Base-by-base conservation (phyloP, 352 stramenopile species). In the Phytophthora agathidicida region DNA sequence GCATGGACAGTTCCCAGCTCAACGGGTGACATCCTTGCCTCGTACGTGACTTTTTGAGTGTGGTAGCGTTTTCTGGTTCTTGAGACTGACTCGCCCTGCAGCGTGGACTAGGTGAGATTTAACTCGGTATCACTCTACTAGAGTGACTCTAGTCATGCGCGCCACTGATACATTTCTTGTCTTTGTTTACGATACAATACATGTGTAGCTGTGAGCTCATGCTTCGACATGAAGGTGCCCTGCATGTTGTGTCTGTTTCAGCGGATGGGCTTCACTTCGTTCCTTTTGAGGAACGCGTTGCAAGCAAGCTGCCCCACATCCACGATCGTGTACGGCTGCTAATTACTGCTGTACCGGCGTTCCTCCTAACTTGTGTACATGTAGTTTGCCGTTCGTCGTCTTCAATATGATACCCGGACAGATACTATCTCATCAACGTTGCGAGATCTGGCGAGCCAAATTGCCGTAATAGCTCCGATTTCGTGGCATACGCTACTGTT, bases 351-450 rank as follows among this genome's bases (percentile, higher is more conserved):
- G 3, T 31, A 3, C 10, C 9, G 7, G 14, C 7, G 5, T 44
- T 17, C 13, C 1, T 37, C 20, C 22, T 41, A 30, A 27, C 24
- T 31, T 19, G 14, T 13, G n/a, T 28, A n/a, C n/a, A n/a, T n/a
- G 10, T 27, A 89, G 79, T 78, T 75, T 17, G 79, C 74, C 6
- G 57, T 89, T 31, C 76, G 79, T 1, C 66, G 76, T 16, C 54
- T 89, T 33, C 68, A 65, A 27, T 51, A 77, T 33, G 66, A 76
- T 0, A 33, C 19, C 0, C 56, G 49, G 26, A 63, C n/a, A 11
- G 56, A 71, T 16, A 3, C 5, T 52, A 14, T 73, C 27, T 50
- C 54, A 16, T 33, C 42, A 14, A 27, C 49, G 7, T 51, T 88
- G 7, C 73, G 73, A 2, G 50, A 76, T 2, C 23, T 85, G 4